Conservation (phyloP, 257 asterid species). For the Jacaranda mimosifolia region DNA sequence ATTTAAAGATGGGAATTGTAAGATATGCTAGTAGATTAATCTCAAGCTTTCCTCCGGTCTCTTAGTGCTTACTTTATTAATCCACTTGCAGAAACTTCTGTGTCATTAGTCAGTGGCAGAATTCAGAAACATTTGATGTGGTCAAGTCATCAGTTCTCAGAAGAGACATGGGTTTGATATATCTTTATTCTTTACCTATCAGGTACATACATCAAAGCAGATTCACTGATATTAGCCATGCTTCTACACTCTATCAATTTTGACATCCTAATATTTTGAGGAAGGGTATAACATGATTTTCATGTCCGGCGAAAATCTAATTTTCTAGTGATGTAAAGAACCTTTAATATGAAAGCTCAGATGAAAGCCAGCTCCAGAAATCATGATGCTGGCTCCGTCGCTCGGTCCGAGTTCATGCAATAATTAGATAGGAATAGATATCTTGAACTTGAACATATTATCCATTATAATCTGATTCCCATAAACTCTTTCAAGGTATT, state of each 20-base stretch:
- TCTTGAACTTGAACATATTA: background rate
- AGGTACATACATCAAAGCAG: background rate
- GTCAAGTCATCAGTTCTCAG: background rate
- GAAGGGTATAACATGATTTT: background rate
- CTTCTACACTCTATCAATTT: background rate
- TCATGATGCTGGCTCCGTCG: background rate
- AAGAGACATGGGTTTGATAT: background rate
- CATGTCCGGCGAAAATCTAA: background rate
- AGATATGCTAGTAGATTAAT: background rate
- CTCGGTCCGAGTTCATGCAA: conserved; percentile 7
- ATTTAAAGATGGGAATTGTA: background rate
- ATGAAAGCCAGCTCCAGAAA: background rate
- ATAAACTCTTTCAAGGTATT: background rate
- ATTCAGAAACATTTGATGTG: background rate
- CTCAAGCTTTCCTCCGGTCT: background rate
- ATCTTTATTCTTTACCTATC: background rate
- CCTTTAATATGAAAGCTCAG: background rate
- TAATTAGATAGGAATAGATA: background rate
- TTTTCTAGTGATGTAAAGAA: background rate
- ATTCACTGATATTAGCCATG: background rate
- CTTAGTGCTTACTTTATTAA: background rate
- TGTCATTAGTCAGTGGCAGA: background rate
- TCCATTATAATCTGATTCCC: background rate
- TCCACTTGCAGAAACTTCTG: background rate
- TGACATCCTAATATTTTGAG: background rate